Base-by-base conservation (phyloP, 1,139 yeast genomes). In the Lizanozyma gosingica region DNA sequence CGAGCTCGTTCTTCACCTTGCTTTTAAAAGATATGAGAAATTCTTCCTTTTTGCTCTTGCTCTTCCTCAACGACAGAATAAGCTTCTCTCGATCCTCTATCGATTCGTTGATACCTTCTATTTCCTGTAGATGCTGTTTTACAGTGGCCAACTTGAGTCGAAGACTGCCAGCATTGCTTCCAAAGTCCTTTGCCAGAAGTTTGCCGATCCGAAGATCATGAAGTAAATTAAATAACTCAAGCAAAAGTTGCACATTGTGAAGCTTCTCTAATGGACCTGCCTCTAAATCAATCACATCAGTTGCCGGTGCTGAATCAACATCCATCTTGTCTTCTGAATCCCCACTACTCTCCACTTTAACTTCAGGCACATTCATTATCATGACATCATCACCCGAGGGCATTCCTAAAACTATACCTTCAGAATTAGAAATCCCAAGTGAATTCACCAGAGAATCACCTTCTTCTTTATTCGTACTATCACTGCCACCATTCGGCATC, bases 151-250 rank as follows among this genome's bases (percentile, higher is more conserved):
- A 45, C 44, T 67, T 65, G 45, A 68, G 59, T 38, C 74, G 56
- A 36, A 67, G 54, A 39, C 66, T 61, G 8, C 75, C 75, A 2
- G 70, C 60, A 40, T 64, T 62, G 48, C 67, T 69, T 44, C 67
- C 73, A 45, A 70, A 69, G 47, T 70, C 75, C 39, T 66, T 63
- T 2, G 70, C 65, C 59, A 62, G 69, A 16, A 66, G 48, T 14
- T 53, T 56, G 4, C 70, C 73, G 4, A 54, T 50, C 33, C 62
- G 60, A 37, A 70, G 50, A 37, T 64, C 65, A 41, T 60, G 70
- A 3, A 70, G 52, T 16, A 67, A 50, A 18, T 49, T 55, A 46
- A 63, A 68, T 35, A 70, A 46, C 35, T 69, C 73, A 1, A 73
- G 71, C 9, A 70, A 54, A 4, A 69, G 47, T 43, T 68, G 71